Percentiles rank a stretch among this genome's conserved stretches.
phyloP scores from a whole-genome alignment of 2,329 filamentous ascomycete species.

The Beauveria asiatica region DNA sequence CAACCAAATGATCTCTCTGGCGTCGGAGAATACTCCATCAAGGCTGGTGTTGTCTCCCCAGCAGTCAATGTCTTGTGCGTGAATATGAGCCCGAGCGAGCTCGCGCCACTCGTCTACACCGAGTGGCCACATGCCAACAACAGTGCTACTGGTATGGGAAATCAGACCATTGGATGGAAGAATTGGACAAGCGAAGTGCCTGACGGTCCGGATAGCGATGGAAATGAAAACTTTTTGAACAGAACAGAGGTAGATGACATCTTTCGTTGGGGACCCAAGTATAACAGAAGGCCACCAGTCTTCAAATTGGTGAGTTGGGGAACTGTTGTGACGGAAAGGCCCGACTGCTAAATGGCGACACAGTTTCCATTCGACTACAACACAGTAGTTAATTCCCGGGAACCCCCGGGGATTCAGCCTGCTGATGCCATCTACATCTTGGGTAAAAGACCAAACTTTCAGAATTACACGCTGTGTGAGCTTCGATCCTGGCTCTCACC shows the following conservation, averaged over 20 bases:
- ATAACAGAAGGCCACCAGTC: constrained; percentile 42
- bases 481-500: constrained; percentile 55
- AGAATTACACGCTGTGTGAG: constrained; percentile 58
- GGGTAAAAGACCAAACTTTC: constrained; percentile 33
- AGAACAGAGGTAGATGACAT: constrained; percentile 57
- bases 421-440: constrained; percentile 57
- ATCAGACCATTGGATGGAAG: constrained; percentile 24
- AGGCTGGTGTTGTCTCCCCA: constrained; percentile 62
- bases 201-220: constrained; percentile 15
- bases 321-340: constrained; percentile 11
- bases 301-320: constrained; percentile 35
- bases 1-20: constrained; percentile 59
- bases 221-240: constrained; percentile 36
- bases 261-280: constrained; percentile 55
- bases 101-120: constrained; percentile 56
- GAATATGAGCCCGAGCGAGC: constrained; percentile 50
- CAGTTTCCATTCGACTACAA: constrained; percentile 55
- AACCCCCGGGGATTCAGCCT: constrained; percentile 16
- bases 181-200: constrained; percentile 35
- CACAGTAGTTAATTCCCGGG: constrained; percentile 49
- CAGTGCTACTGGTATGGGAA: constrained; percentile 24
- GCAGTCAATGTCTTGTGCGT: constrained; percentile 65
- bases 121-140: constrained; percentile 42
- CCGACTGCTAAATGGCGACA: too few relatives aligned
- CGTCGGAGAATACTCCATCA: constrained; percentile 59